Conservation (phyloP, 2,329 filamentous ascomycete species). For the Saccharata proteae region DNA sequence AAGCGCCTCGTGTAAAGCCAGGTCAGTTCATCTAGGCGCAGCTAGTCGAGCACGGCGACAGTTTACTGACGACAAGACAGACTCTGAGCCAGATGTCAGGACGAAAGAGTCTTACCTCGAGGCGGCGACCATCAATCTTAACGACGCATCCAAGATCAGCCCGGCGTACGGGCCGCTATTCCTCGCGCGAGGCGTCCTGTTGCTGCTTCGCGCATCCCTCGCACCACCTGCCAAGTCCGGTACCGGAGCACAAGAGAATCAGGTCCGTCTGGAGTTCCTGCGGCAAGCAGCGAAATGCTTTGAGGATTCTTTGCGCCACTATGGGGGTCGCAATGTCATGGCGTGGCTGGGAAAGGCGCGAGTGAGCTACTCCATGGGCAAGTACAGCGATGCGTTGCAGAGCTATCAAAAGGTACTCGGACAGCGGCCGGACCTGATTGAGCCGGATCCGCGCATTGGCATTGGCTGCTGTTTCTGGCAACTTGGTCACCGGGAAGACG, state of each 20-base stretch:
- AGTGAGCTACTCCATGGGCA: slow-evolving; percentile 73
- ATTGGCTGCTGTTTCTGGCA: slow-evolving; percentile 98
- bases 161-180: slow-evolving; percentile 85
- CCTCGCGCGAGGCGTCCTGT: slow-evolving; percentile 79
- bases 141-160: slow-evolving; percentile 90
- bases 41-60: background rate
- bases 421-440: slow-evolving; percentile 75
- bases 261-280: slow-evolving; percentile 65
- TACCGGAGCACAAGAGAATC: slow-evolving; percentile 49
- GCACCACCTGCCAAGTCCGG: slow-evolving; percentile 61
- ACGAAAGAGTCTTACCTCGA: slow-evolving; percentile 92
- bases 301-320: slow-evolving; percentile 81
- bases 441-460: slow-evolving; percentile 90
- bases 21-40: slow-evolving; percentile 26
- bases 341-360: slow-evolving; percentile 83
- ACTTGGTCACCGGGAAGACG: slow-evolving; percentile 85
- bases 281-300: slow-evolving; percentile 85
- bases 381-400: slow-evolving; percentile 71
- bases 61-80: slow-evolving; percentile 1
- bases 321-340: slow-evolving; percentile 79
- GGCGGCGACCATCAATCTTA: slow-evolving; percentile 78
- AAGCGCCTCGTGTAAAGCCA: slow-evolving; percentile 56
- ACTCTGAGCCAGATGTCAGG: slow-evolving; percentile 57
- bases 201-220: slow-evolving; percentile 75
- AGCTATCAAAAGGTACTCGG: slow-evolving; percentile 78